Conservation (phyloP, 1,284 basidiomycete species). For the Trametes pubescens region DNA sequence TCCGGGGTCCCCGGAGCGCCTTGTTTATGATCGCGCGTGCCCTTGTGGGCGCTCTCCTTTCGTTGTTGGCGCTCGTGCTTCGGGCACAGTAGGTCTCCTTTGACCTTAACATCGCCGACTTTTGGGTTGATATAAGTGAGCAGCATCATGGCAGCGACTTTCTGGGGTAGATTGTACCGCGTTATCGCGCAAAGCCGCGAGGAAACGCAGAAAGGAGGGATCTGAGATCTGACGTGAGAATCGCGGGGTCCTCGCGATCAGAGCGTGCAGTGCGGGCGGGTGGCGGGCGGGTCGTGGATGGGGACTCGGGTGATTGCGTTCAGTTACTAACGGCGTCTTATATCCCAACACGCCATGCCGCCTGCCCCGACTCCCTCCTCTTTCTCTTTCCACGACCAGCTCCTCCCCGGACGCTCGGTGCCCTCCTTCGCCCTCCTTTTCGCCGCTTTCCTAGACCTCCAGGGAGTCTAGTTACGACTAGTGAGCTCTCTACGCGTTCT, state of each 20-base stretch:
- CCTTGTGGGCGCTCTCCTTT: constrained; percentile 1
- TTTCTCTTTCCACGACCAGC: constrained; percentile 17
- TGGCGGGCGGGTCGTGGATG: constrained; percentile 13
- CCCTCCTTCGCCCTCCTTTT: neutral
- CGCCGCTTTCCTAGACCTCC: neutral
- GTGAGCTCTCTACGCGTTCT: constrained; percentile 8
- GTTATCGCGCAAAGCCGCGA: neutral
- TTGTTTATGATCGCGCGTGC: constrained; percentile 5
- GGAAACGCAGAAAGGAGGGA: neutral
- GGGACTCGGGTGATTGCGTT: constrained; percentile 22
- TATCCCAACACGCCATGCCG: constrained; percentile 20
- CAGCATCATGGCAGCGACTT: neutral
- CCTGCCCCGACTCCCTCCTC: constrained; percentile 14
- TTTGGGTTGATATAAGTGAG: neutral
- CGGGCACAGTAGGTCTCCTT: neutral
- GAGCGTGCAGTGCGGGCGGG: constrained; percentile 5
- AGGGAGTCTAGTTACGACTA: neutral
- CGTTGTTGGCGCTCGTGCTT: neutral
- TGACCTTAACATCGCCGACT: neutral
- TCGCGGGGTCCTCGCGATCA: constrained; percentile 12
- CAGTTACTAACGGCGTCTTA: constrained; percentile 18
- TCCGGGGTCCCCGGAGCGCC: constrained; percentile 5
- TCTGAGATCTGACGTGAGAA: neutral
- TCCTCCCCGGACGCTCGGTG: constrained; percentile 11
- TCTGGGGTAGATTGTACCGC: neutral